These are phyloP conservation scores for Ormosia emarginata DNA, from an alignment of 306 rosid genomes.

Conservation along the genomic window DNA sequence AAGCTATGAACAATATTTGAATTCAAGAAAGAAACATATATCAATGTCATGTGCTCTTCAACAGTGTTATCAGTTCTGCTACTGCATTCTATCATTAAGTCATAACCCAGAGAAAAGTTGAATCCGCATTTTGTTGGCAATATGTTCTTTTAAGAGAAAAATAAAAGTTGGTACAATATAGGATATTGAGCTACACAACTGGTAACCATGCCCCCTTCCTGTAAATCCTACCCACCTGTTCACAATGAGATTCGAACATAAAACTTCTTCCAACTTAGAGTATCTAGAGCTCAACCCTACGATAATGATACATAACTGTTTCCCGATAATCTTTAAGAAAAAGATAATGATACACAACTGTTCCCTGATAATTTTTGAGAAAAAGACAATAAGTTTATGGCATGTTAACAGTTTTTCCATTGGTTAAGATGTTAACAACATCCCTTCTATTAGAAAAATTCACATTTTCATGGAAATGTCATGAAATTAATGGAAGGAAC, in stretches of 20 bases:
- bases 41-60: background rate
- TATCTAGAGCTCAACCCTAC: background rate
- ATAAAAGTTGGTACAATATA: background rate
- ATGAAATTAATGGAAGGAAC: slow-evolving; percentile 26
- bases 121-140: too few relatives aligned
- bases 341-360: background rate
- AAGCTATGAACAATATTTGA: background rate
- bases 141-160: too few relatives aligned
- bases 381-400: background rate
- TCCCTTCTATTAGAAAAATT: background rate
- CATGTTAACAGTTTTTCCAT: background rate
- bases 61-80: background rate
- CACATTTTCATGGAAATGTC: slow-evolving; percentile 12
- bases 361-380: background rate
- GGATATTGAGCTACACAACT: too few relatives aligned
- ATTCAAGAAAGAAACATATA: background rate
- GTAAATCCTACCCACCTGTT: too few relatives aligned
- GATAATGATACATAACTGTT: background rate
- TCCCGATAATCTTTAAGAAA: background rate
- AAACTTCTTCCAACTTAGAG: background rate
- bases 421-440: background rate
- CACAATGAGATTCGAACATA: background rate
- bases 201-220: too few relatives aligned
- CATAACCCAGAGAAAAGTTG: background rate
- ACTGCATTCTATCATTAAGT: background rate